These are phyloP conservation scores for Kodamaea arcana DNA, from an alignment of 1,139 yeast species.

Conservation along the genomic window DNA sequence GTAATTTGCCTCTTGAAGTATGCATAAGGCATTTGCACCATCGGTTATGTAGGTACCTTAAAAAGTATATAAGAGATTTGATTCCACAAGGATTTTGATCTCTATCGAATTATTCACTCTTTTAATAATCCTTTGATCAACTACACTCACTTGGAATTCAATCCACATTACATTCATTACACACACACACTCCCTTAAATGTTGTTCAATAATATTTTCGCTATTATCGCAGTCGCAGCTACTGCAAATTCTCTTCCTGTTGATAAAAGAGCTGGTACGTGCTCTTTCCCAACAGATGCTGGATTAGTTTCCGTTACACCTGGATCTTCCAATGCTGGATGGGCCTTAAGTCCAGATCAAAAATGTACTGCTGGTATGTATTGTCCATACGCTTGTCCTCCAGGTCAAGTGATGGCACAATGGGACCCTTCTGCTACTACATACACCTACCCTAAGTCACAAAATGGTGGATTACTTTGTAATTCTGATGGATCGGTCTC, in stretches of 20 bases:
- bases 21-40: no score
- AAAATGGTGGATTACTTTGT: slow-evolving; percentile 80
- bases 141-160: not conserved
- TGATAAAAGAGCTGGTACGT: slow-evolving; percentile 38
- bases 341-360: slow-evolving; percentile 85
- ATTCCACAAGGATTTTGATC: not conserved
- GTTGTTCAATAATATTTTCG: slow-evolving; percentile 19
- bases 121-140: not conserved
- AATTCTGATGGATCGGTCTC: slow-evolving; percentile 63
- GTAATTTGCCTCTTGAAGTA: no score
- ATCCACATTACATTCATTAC: slow-evolving; percentile 6
- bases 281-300: slow-evolving; percentile 60
- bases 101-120: not conserved
- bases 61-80: not conserved
- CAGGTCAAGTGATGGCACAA: slow-evolving; percentile 77
- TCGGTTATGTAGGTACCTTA: not conserved
- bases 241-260: slow-evolving; percentile 25
- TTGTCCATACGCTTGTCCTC: slow-evolving; percentile 88
- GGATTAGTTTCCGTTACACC: slow-evolving; percentile 69
- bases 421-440: slow-evolving; percentile 63
- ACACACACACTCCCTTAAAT: slow-evolving; percentile 8
- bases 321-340: slow-evolving; percentile 61
- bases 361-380: slow-evolving; percentile 67
- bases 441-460: slow-evolving; percentile 66
- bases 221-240: slow-evolving; percentile 15